Evolutionary conservation across 257 asterid species (phyloP).

Genomic region (Ilex aquifolium): DNA sequence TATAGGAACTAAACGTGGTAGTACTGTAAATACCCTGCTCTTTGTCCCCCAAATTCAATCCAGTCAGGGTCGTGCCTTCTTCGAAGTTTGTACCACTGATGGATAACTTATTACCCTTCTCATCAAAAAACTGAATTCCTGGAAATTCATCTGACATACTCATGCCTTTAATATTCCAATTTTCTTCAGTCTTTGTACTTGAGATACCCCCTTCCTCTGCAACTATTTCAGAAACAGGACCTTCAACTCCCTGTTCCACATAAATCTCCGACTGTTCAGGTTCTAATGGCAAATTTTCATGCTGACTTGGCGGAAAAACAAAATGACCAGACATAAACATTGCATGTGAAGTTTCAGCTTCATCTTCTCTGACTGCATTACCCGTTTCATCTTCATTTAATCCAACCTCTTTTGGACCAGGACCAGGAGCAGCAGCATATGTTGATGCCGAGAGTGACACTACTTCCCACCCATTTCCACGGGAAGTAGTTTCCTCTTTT

Average conservation of each 20-base stretch:
- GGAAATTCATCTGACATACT: slow-evolving; percentile 25
- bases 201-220: slow-evolving; percentile 23
- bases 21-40: slow-evolving; percentile 30
- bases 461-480: slow-evolving; percentile 90
- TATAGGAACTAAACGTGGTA: slow-evolving; percentile 32
- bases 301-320: slow-evolving; percentile 72
- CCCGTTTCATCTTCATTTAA: slow-evolving; percentile 26
- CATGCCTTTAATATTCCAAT: slow-evolving; percentile 16
- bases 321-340: slow-evolving; percentile 77
- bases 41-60: slow-evolving; percentile 16
- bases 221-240: slow-evolving; percentile 20
- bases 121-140: slow-evolving; percentile 29
- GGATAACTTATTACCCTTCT: slow-evolving; percentile 29
- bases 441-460: slow-evolving; percentile 78
- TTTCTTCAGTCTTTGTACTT: slow-evolving; percentile 28
- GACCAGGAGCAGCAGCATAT: slow-evolving; percentile 75
- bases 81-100: slow-evolving; percentile 18
- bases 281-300: slow-evolving; percentile 54
- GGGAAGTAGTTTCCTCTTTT: slow-evolving; percentile 42
- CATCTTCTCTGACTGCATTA: slow-evolving; percentile 24
- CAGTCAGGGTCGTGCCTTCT: slow-evolving; percentile 15
- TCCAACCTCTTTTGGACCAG: slow-evolving; percentile 37
- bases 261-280: slow-evolving; percentile 28
- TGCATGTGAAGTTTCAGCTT: slow-evolving; percentile 51
- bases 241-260: slow-evolving; percentile 30